Base-by-base conservation (phyloP, 192 early-diverging fungal genomes). In the Gryganskiella cystojenkinii region DNA sequence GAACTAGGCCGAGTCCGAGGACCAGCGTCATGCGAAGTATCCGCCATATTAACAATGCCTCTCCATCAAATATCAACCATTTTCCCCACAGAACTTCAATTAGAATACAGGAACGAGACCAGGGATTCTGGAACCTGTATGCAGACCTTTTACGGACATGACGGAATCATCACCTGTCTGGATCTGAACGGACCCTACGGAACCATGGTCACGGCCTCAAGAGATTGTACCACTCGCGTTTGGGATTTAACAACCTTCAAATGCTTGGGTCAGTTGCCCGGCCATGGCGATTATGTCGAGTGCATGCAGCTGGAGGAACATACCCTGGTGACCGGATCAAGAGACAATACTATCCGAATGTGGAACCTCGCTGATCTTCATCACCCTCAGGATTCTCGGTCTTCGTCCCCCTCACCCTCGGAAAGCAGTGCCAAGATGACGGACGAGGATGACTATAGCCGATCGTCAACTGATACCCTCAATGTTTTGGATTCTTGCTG, bases 221-320 rank as follows among this genome's bases (percentile, higher is more conserved):
- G 87, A 20, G 92, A 94, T 72, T 86, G 82, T 27, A 89, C 90
- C 27, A 85, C 89, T 25, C 88, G 90, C 5, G 83, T 90, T 49
- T 94, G 92, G 92, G 89, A 94, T 42, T 64, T 92, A 49, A 65
- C 85, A 4, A 83, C 76, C 13, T 75, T 87, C 20, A 85, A 85
- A 47, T 90, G 86, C 24, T 74, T 90, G 19, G 88, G 88, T 35
- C 84, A 82, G 11, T 57, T 85, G 25, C 72, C 71, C 56, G 88
- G 71, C 34, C 87, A 82, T 67, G 58, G 74, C 11, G 81, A 71
- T 33, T 64, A 68, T 61, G 81, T 74, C 14, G 57, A 67, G 37
- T 71, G 70, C 19, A 65, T 71, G 52, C 70, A 74, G 25, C 53
- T 72, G 30, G 45, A 45, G 19, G 64, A 70, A 20, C 58, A 80